These are phyloP conservation scores for Golubevia sp. DNA, from an alignment of 1,284 basidiomycete species.

Conservation along the genomic window DNA sequence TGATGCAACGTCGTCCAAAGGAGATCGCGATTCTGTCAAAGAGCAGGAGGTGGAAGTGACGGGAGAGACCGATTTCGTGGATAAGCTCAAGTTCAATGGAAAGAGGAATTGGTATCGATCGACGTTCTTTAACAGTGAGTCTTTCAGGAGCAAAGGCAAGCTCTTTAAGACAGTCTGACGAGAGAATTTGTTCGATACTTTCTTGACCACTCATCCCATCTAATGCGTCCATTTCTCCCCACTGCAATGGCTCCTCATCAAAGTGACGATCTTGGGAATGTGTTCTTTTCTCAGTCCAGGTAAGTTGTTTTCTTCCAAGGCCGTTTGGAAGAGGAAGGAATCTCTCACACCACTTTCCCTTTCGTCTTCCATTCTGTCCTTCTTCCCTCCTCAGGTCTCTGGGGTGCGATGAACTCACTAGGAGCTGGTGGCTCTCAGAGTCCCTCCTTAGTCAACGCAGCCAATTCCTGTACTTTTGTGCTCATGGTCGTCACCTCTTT, in stretches of 20 bases:
- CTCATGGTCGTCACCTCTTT: constrained; percentile 39
- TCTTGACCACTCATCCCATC: too few species aligned
- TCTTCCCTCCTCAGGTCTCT: constrained; percentile 36
- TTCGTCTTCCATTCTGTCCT: background rate
- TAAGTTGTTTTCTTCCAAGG: too few species aligned
- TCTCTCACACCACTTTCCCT: background rate
- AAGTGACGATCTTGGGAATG: constrained; percentile 41
- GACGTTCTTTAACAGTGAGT: too few species aligned
- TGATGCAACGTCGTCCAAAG: background rate
- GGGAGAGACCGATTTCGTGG: background rate
- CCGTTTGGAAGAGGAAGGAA: background rate
- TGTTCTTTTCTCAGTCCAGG: constrained; percentile 30
- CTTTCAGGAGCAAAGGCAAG: too few species aligned
- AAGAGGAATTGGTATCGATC: background rate
- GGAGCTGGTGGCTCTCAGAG: constrained; percentile 56
- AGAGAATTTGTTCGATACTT: too few species aligned
- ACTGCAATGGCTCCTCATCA: constrained; percentile 15
- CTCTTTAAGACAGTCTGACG: too few species aligned
- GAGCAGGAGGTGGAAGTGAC: background rate
- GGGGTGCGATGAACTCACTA: constrained; percentile 58
- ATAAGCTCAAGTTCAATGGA: background rate
- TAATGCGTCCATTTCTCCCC: too few species aligned
- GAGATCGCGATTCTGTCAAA: background rate
- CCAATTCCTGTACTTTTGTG: constrained; percentile 58
- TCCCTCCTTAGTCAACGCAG: constrained; percentile 53